Percentiles rank a stretch among this genome's conserved stretches.
phyloP scores from a whole-genome alignment of 768 basidiomycete species.

The Crassisporium funariophilum region DNA sequence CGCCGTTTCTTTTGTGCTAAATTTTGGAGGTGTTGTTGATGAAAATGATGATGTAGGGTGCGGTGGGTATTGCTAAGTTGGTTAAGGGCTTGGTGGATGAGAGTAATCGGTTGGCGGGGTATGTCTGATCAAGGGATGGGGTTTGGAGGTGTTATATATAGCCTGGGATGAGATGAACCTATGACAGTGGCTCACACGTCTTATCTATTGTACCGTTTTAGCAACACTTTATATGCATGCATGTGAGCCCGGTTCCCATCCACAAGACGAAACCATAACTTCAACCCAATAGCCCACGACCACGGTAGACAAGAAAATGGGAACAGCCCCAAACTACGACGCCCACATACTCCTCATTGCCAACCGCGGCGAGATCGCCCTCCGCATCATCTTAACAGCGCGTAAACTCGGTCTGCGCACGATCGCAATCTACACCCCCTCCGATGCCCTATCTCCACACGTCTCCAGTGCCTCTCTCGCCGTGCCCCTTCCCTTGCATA shows the following conservation, averaged over 20 bases:
- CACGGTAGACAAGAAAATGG: no score
- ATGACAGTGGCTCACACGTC: not conserved
- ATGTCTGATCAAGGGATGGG: no score
- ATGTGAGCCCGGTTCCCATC: not conserved
- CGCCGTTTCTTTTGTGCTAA: conserved; percentile 21
- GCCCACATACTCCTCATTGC: conserved; percentile 62
- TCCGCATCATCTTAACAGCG: conserved; percentile 62
- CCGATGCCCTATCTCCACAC: conserved; percentile 61
- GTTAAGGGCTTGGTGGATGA: conserved; percentile 60
- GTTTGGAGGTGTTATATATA: not conserved
- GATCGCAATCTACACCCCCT: conserved; percentile 59
- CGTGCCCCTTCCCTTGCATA: conserved; percentile 31
- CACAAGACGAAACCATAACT: no score
- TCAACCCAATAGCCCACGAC: no score
- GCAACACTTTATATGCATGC: not conserved
- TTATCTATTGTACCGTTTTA: not conserved
- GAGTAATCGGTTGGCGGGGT: conserved; percentile 43
- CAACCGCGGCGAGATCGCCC: conserved; percentile 74
- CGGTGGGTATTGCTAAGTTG: conserved; percentile 50
- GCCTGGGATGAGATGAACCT: not conserved
- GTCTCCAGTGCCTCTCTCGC: conserved; percentile 58
- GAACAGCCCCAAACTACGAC: conserved; percentile 7
- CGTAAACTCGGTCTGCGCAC: conserved; percentile 52
- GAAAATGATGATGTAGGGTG: conserved; percentile 39
- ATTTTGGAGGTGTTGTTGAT: not conserved